Percentiles rank a stretch among this genome's conserved stretches.
Conservation (phyloP, 192 early-diverging fungal species). For the Coemansia sp. region DNA sequence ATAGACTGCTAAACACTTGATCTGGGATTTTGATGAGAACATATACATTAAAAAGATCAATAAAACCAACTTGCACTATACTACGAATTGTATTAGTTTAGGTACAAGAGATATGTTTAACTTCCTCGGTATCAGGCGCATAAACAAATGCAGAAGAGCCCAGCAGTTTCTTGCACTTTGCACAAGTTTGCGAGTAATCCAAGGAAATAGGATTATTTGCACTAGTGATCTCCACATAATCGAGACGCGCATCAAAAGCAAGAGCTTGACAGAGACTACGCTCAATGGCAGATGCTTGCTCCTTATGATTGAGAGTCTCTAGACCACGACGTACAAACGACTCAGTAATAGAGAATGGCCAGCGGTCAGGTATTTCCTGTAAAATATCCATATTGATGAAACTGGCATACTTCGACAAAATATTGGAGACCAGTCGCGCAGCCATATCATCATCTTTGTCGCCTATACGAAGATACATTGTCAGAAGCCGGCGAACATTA, state of each 20-base stretch:
- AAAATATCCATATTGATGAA: constrained; percentile 6
- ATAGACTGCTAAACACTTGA: too few relatives aligned
- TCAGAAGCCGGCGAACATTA: constrained; percentile 19
- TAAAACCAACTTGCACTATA: background rate
- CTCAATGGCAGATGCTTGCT: constrained; percentile 5
- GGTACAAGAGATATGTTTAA: constrained; percentile 38
- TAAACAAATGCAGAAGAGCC: constrained; percentile 51
- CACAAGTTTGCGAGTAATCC: constrained; percentile 46
- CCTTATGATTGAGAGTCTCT: constrained; percentile 3
- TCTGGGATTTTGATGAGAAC: background rate
- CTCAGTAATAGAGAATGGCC: constrained; percentile 27
- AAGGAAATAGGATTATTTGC: constrained; percentile 14
- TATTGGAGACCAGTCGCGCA: constrained; percentile 28
- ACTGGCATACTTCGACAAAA: constrained; percentile 16
- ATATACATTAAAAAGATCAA: background rate
- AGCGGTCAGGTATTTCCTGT: constrained; percentile 30
- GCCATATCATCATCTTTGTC: constrained; percentile 33
- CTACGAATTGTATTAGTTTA: background rate
- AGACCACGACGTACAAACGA: constrained; percentile 31
- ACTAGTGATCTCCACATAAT: background rate
- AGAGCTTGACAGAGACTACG: constrained; percentile 18
- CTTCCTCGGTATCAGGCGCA: constrained; percentile 11
- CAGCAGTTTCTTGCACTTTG: constrained; percentile 43
- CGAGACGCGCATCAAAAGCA: constrained; percentile 4
- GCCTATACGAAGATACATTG: constrained; percentile 20